phyloP scores from a whole-genome alignment of 176 grass and related monocot species.

The Lolium perenne region DNA sequence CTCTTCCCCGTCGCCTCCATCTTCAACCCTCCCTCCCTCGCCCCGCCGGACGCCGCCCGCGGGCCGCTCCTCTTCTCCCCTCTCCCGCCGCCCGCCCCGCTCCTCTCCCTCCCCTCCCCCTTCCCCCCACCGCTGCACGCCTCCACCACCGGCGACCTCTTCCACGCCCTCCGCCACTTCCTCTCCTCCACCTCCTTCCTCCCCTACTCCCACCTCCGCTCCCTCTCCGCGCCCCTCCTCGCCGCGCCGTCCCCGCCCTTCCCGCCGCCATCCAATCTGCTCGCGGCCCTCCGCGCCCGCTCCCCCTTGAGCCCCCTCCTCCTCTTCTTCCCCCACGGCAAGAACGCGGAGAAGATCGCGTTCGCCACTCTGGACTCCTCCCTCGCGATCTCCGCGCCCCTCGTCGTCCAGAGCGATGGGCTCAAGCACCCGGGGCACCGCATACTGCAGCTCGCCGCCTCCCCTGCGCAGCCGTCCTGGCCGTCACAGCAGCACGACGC shows the following conservation, averaged over 20 bases:
- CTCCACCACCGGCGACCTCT: conserved; percentile 6
- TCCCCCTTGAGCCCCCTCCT: conserved; percentile 26
- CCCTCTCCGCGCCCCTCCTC: conserved; percentile 31
- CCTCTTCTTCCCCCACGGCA: conserved; percentile 64
- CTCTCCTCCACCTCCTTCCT: conserved; percentile 56
- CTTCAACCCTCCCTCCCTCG: conserved; percentile 46
- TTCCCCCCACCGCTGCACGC: neutral
- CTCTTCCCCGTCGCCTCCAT: conserved; percentile 50
- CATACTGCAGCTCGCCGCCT: conserved; percentile 60
- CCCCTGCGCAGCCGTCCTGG: conserved; percentile 35
- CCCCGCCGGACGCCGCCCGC: conserved; percentile 21
- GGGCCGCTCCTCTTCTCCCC: conserved; percentile 46
- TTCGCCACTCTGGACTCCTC: conserved; percentile 32
- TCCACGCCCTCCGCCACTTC: conserved; percentile 46
- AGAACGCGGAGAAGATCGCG: conserved; percentile 59
- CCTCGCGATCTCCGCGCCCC: conserved; percentile 24
- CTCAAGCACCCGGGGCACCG: conserved; percentile 59
- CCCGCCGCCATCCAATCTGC: conserved; percentile 50
- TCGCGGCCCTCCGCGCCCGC: conserved; percentile 38
- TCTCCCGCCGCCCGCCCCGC: neutral
- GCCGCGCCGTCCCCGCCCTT: conserved; percentile 31
- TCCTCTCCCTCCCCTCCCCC: conserved; percentile 34
- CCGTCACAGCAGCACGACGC: neutral
- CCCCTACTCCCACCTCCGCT: conserved; percentile 37
- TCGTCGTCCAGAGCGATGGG: conserved; percentile 64